Evolutionary conservation across 2,329 filamentous ascomycete species (phyloP).

Genomic region (Onygenales sp.): DNA sequence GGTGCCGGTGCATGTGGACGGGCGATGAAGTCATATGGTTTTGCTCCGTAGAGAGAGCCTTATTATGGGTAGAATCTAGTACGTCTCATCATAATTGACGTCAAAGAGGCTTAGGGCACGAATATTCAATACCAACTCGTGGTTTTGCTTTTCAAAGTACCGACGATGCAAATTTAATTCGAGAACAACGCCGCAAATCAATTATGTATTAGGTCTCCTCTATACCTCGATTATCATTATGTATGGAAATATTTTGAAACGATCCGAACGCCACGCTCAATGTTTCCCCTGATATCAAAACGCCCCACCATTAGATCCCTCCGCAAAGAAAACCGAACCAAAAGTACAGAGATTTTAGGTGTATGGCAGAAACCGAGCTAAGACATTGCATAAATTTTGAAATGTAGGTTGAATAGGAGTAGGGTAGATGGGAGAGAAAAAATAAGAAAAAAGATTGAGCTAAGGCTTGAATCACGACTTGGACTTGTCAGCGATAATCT

Average conservation of each 20-base stretch:
- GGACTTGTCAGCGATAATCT: constrained; percentile 30
- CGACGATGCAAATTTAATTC: no score
- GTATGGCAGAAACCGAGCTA: background rate
- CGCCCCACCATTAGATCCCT: no score
- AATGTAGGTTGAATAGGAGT: background rate
- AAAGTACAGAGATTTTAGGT: no score
- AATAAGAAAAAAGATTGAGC: background rate
- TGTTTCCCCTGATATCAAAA: background rate
- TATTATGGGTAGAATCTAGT: no score
- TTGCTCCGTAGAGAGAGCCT: background rate
- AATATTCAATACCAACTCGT: no score
- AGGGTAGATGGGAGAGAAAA: background rate
- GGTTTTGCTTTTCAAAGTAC: no score
- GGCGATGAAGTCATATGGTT: background rate
- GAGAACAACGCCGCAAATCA: no score
- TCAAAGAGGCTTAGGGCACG: no score
- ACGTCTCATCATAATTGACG: no score
- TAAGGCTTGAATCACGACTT: constrained; percentile 14
- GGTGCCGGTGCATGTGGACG: no score
- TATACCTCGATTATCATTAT: background rate
- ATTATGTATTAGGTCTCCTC: background rate
- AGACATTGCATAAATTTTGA: background rate
- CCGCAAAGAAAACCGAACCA: no score
- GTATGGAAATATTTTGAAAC: background rate
- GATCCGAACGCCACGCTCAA: background rate